A percentile compares a stretch with the other conserved stretches of the same genome.
Conservation (phyloP, 495 filamentous ascomycete genomes). For the Xylaria castorea region DNA sequence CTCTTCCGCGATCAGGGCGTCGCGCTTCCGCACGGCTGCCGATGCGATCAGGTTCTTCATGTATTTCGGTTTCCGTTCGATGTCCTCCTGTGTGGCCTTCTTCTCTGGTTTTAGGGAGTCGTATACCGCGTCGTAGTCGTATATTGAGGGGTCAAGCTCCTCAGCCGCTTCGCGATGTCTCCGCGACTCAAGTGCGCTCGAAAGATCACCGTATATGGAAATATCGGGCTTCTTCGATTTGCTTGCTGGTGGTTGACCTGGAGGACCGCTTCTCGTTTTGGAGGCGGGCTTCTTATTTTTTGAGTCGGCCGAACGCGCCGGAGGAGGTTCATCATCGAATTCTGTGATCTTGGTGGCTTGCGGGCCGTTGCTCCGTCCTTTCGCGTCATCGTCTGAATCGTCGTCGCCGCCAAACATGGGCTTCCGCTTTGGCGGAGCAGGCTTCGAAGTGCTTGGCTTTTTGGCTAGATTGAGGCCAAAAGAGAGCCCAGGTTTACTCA, state of each 20-base stretch:
- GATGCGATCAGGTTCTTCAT: slow-evolving; percentile 81
- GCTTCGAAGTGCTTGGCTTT: slow-evolving; percentile 39
- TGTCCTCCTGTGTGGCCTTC: slow-evolving; percentile 44
- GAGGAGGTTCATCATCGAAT: slow-evolving; percentile 41
- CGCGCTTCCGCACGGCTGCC: slow-evolving; percentile 86
- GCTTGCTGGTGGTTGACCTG: slow-evolving; percentile 38
- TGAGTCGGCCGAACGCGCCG: slow-evolving; percentile 22
- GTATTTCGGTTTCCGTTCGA: slow-evolving; percentile 74
- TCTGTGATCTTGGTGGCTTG: slow-evolving; percentile 42
- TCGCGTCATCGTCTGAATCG: slow-evolving; percentile 53
- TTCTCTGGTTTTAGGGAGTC: slow-evolving; percentile 65
- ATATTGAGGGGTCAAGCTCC: slow-evolving; percentile 69
- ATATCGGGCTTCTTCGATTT: slow-evolving; percentile 46
- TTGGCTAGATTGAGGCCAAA: slow-evolving; percentile 48
- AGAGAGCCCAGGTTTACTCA: slow-evolving; percentile 46
- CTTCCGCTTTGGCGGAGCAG: slow-evolving; percentile 55
- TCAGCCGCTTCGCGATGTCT: slow-evolving; percentile 64
- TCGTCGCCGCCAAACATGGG: slow-evolving; percentile 59
- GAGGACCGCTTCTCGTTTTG: slow-evolving; percentile 35
- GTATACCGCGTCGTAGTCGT: slow-evolving; percentile 78
- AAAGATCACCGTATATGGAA: slow-evolving; percentile 61
- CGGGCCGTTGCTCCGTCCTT: slow-evolving; percentile 28
- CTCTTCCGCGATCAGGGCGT: slow-evolving; percentile 86
- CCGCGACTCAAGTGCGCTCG: slow-evolving; percentile 59
- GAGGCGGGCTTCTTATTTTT: slow-evolving; percentile 34